phyloP scores from a whole-genome alignment of 1,139 yeast genomes.

The Meyerozyma carpophila region DNA sequence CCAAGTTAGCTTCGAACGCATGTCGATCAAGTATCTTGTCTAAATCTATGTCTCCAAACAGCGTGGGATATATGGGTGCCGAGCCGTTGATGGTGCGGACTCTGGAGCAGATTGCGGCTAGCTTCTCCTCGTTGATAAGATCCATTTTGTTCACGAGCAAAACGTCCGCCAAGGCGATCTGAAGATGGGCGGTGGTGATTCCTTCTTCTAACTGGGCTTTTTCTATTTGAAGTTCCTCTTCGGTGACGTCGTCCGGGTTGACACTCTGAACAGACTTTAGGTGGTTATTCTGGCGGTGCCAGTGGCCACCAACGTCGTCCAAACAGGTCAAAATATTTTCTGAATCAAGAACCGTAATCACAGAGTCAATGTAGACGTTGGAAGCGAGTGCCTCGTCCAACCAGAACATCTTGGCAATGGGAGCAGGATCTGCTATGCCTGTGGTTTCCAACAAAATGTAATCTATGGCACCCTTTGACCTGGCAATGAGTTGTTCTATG shows the following conservation, averaged over 20 bases:
- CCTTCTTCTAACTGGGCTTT: constrained; percentile 33
- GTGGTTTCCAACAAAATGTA: constrained; percentile 89
- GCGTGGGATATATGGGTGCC: constrained; percentile 64
- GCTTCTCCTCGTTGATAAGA: constrained; percentile 18
- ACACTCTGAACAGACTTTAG: constrained; percentile 16
- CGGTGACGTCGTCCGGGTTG: constrained; percentile 19
- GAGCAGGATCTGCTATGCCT: constrained; percentile 98
- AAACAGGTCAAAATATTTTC: constrained; percentile 62
- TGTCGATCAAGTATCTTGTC: constrained; percentile 67
- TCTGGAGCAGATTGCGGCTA: constrained; percentile 24
- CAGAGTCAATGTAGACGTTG: constrained; percentile 85
- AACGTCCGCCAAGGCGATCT: constrained; percentile 85
- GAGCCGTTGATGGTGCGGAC: constrained; percentile 58
- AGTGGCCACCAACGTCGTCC: constrained; percentile 62
- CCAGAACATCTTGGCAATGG: constrained; percentile 97
- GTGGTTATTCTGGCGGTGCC: constrained; percentile 41
- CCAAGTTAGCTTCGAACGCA: constrained; percentile 58
- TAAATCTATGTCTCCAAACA: constrained; percentile 63
- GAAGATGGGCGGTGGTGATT: constrained; percentile 80
- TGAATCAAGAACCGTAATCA: constrained; percentile 85
- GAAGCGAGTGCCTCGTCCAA: constrained; percentile 83
- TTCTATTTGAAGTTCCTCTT: constrained; percentile 32
- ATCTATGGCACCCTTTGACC: constrained; percentile 71
- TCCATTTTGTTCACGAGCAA: constrained; percentile 77
- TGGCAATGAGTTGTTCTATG: constrained; percentile 77